phyloP scores from a whole-genome alignment of 2,329 filamentous ascomycete species.

The Microthyrium microscopicum region DNA sequence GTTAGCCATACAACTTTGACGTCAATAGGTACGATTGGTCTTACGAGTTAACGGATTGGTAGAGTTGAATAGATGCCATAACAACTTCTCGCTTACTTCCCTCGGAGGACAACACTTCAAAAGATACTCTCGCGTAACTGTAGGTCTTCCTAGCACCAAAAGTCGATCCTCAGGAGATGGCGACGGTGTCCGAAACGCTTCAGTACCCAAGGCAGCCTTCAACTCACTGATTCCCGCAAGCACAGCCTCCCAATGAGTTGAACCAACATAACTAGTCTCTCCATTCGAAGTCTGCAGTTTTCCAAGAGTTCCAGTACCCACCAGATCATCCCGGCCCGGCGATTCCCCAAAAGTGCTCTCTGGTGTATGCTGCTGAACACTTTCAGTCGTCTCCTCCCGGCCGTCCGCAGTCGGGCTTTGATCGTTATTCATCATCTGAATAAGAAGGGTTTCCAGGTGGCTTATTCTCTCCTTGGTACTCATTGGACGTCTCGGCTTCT shows the following conservation, averaged over 20 bases:
- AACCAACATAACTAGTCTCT: conserved; percentile 6
- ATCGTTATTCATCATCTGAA: conserved; percentile 8
- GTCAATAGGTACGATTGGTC: too few species aligned
- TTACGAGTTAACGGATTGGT: conserved; percentile 3
- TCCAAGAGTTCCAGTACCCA: conserved; percentile 6
- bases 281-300: conserved; percentile 5
- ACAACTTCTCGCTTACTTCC: conserved; percentile 1
- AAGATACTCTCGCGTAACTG: conserved; percentile 2
- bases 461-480: conserved; percentile 8
- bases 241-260: conserved; percentile 9
- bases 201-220: conserved; percentile 4
- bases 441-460: conserved; percentile 9
- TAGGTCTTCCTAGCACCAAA: not conserved
- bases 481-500: conserved; percentile 8
- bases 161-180: not conserved
- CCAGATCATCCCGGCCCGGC: not conserved
- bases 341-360: not conserved
- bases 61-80: conserved; percentile 8
- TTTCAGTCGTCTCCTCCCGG: not conserved
- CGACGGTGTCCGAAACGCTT: too few species aligned
- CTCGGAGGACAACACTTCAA: conserved; percentile 1
- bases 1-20: too few species aligned
- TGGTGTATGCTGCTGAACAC: not conserved
- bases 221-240: conserved; percentile 8
- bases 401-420: not conserved